Evolutionary conservation across 2,329 filamentous ascomycete genomes (phyloP), one percentile per base, ranked within the genome.

Genomic region (Aureobasidium sp.): DNA sequence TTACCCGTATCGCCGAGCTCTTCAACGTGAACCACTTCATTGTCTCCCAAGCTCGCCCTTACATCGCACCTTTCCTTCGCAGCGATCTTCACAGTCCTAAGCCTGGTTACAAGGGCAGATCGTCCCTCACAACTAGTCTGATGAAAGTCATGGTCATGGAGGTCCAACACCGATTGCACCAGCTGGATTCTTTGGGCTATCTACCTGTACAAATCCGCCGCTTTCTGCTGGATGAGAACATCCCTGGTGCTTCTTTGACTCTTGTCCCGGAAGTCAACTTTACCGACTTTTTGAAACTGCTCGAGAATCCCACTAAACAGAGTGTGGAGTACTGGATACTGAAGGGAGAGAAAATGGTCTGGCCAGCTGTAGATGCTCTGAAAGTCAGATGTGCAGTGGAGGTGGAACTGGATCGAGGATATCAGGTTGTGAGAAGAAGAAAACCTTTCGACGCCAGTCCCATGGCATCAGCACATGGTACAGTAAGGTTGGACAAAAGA

Each of bases 11-110:
- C 34, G 85, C 88, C 7, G 88, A 93, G 74, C 83, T 93, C 11
- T 94, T 94, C 81, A 95, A 95, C 72, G 90, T 95, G 59, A 95
- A 96, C 71, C 92, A 97, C 77, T 97, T 95, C 75, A 91, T 97
- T 66, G 86, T 97, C 66, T 94, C 89, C 66, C 93, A 97, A 76
- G 91, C 93, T 0, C 83, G 92, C 3, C 93, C 93, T 0, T 96
- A 96, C 73, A 80, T 96, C 16, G 87, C 93, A 32, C 92, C 92
- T 0, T 94, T 96, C 68, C 79, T 95, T 5, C 86, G 88, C 64
- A 88, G 87, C 50, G 89, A 93, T 67, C 85, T 92, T 77, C 89
- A 92, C 73, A 87, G 88, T 5, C 87, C 89, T 0, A 67, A 82
- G 80, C 71, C 82, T 78, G 67, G 83, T 78, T 72, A 84, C 78